These are phyloP conservation scores for Phytophthora kernoviae DNA, from an alignment of 352 stramenopile species.

Conservation along the genomic window DNA sequence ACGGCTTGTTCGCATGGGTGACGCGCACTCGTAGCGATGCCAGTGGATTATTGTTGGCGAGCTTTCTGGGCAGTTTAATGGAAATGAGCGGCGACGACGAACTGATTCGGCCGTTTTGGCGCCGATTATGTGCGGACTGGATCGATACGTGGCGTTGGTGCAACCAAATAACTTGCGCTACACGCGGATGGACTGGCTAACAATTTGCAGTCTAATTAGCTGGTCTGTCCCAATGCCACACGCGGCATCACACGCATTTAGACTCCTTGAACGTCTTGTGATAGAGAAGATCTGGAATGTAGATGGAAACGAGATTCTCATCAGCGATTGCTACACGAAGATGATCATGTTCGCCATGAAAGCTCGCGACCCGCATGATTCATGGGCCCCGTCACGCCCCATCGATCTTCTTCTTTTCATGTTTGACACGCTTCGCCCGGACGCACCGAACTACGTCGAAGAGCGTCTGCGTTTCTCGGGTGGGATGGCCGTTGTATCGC, in stretches of 20 bases:
- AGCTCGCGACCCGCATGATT: slow-evolving; percentile 24
- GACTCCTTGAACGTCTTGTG: slow-evolving; percentile 67
- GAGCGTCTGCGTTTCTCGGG: slow-evolving; percentile 60
- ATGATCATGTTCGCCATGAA: slow-evolving; percentile 68
- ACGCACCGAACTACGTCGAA: slow-evolving; percentile 42
- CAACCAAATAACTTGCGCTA: slow-evolving; percentile 38
- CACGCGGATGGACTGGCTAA: slow-evolving; percentile 61
- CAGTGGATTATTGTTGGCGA: slow-evolving; percentile 41
- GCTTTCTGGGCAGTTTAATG: slow-evolving; percentile 54
- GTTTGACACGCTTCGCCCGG: slow-evolving; percentile 44
- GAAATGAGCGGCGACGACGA: slow-evolving; percentile 67
- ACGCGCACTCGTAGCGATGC: slow-evolving; percentile 42
- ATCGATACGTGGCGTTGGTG: slow-evolving; percentile 40
- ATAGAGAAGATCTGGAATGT: slow-evolving; percentile 56
- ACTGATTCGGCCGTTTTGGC: slow-evolving; percentile 67
- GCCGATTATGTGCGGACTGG: slow-evolving; percentile 59
- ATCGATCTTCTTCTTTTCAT: slow-evolving; percentile 63
- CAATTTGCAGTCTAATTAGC: slow-evolving; percentile 64
- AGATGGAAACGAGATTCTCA: slow-evolving; percentile 53
- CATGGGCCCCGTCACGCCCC: slow-evolving; percentile 39
- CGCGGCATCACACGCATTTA: slow-evolving; percentile 61
- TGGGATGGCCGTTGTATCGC: slow-evolving; percentile 59
- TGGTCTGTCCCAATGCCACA: slow-evolving; percentile 51
- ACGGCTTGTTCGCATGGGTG: slow-evolving; percentile 57
- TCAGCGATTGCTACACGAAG: slow-evolving; percentile 70